Evolutionary conservation across 23 red algal genomes (phyloP), one percentile per base, ranked within the genome.

Genomic region (Gracilaria vermiculophylla): DNA sequence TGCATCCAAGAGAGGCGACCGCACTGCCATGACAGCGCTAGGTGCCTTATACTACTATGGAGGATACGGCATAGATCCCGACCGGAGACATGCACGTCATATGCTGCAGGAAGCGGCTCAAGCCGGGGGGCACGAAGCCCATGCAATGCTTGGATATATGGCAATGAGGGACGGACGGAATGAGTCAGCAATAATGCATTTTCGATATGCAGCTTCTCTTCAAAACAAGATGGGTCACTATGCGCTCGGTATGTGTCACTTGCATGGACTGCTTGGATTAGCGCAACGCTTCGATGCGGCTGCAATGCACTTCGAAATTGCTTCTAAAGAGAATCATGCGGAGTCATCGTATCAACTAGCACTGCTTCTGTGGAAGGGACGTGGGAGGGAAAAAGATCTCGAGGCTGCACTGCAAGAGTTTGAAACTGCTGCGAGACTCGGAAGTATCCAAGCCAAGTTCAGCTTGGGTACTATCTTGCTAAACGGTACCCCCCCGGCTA

Each of bases 311-410:
- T 89, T 95, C 37, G 50, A 77, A 60, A 23, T 91, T 32, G 95
- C 95, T 37, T 83, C 95, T 27, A 44, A 75, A 44, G 45, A 44
- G 37, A 52, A 39, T 12, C 80, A 94, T 41, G 69, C 77, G 23
- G 91, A 94, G 23, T 91, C 95, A 33, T 88, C 83, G 3, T 98
- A 78, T 75, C 87, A 94, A 53, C 62, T 94, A 14, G 91, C 77
- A 17, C 64, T 87, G 65, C 39, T 94, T 29, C 42, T 85, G 24
- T 78, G 62, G 47, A 76, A 91, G 20, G 95, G 95, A 21, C 41
- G 76, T 37, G 87, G 72, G 34, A 40, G 32, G 27, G 60, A 81
- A 3, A 54, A 70, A 41, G 37, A 91, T 58, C 23, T 39, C 3
- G 31, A 66, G 21, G 50, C 45, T 20, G 87, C 87, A 5, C 40